Evolutionary conservation across 2,329 filamentous ascomycete genomes (phyloP).

Genomic region (Kalaharituber pfeilii): DNA sequence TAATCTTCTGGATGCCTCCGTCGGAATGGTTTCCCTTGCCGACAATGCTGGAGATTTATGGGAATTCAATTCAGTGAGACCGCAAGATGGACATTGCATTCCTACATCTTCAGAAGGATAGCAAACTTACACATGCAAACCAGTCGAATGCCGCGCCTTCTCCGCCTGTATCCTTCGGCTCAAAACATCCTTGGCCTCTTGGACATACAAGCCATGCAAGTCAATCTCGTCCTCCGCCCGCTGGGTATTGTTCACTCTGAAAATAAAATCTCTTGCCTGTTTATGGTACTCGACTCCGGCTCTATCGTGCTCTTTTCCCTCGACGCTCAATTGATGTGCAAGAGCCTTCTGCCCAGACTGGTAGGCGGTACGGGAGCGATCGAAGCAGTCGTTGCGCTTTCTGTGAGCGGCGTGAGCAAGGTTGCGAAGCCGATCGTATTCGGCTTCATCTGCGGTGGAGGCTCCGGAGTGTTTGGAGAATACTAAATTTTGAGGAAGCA

Average conservation of each 20-base stretch:
- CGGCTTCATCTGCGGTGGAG: slow-evolving; percentile 54
- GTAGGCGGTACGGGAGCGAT: slow-evolving; percentile 67
- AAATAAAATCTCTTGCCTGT: slow-evolving; percentile 85
- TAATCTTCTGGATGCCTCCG: slow-evolving; percentile 78
- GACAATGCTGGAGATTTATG: slow-evolving; percentile 41
- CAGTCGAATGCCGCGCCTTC: slow-evolving; percentile 51
- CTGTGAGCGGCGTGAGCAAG: slow-evolving; percentile 63
- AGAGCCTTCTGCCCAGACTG: slow-evolving; percentile 58
- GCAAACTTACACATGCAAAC: slow-evolving; percentile 51
- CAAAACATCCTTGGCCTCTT: slow-evolving; percentile 83
- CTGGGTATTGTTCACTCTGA: slow-evolving; percentile 77
- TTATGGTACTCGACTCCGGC: slow-evolving; percentile 79
- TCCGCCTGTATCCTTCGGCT: slow-evolving; percentile 71
- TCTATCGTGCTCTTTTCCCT: slow-evolving; percentile 68
- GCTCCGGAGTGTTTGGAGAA: too few species aligned
- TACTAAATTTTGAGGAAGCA: too few species aligned
- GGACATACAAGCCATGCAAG: slow-evolving; percentile 83
- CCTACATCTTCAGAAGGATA: neutral
- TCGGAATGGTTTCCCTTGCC: slow-evolving; percentile 82
- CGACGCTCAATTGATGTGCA: slow-evolving; percentile 70
- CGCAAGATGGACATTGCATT: neutral
- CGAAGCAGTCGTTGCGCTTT: slow-evolving; percentile 62
- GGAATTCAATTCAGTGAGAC: slow-evolving; percentile 23
- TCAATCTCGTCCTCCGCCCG: slow-evolving; percentile 71
- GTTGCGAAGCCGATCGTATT: slow-evolving; percentile 81